Conservation (phyloP, 2,329 filamentous ascomycete genomes). For the Colletotrichum coccodes region DNA sequence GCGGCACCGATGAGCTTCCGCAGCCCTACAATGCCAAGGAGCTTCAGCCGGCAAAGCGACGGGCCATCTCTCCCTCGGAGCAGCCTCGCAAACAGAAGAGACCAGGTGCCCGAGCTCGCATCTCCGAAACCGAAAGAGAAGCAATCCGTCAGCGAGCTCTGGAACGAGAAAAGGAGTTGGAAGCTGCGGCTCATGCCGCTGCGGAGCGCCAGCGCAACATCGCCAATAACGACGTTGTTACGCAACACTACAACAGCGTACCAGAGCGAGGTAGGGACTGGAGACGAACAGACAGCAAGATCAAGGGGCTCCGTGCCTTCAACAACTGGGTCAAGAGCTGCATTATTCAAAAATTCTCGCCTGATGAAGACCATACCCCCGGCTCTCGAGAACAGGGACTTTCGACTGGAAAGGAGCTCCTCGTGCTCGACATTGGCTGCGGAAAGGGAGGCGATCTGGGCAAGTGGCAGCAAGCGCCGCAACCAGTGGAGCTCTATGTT, state of each 20-base stretch:
- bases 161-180: constrained; percentile 61
- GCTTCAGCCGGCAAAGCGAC: constrained; percentile 68
- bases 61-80: constrained; percentile 64
- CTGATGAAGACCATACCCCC: constrained; percentile 77
- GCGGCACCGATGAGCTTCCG: constrained; percentile 55
- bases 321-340: constrained; percentile 99
- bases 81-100: constrained; percentile 74
- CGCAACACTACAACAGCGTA: constrained; percentile 95
- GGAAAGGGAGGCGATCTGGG: constrained; percentile 95
- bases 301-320: constrained; percentile 92
- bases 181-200: constrained; percentile 47
- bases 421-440: constrained; percentile 94
- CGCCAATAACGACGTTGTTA: constrained; percentile 82
- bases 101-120: constrained; percentile 73
- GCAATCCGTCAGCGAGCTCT: constrained; percentile 72
- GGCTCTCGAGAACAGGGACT: constrained; percentile 65
- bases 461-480: constrained; percentile 96
- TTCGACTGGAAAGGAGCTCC: constrained; percentile 68
- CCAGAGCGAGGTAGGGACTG: constrained; percentile 94
- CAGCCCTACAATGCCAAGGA: constrained; percentile 70
- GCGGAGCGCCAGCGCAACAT: constrained; percentile 61
- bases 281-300: constrained; percentile 92
- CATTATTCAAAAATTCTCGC: constrained; percentile 95
- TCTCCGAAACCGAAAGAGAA: constrained; percentile 74
- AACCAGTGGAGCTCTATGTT: constrained; percentile 91